These are phyloP conservation scores for Fusarium praegraminearum DNA, from an alignment of 2,329 filamentous ascomycete genomes.

Conservation along the genomic window DNA sequence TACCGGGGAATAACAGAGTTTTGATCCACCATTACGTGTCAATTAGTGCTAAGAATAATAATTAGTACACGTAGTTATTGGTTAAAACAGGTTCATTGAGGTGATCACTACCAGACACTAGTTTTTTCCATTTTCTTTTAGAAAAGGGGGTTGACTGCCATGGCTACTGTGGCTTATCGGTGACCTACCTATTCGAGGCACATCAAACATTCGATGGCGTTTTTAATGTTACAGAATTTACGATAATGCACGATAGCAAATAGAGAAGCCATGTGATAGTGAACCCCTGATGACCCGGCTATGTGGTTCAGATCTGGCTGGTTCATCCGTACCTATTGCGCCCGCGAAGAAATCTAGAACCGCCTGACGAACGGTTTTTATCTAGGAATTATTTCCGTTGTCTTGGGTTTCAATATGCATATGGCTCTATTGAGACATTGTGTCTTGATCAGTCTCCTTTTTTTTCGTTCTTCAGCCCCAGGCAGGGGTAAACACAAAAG, in stretches of 20 bases:
- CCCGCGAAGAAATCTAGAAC: neutral
- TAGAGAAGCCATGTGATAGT: neutral
- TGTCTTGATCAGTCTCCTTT: too few species aligned
- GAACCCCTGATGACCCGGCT: constrained; percentile 12
- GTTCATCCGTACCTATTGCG: constrained; percentile 5
- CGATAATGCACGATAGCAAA: neutral
- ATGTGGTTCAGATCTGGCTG: constrained; percentile 27
- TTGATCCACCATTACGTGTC: neutral
- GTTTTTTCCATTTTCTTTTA: neutral
- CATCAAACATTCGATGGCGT: neutral
- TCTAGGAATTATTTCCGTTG: neutral
- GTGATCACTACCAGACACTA: neutral
- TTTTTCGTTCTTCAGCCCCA: neutral
- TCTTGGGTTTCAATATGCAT: neutral
- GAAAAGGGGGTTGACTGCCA: neutral
- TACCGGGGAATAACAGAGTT: neutral
- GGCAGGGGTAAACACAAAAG: neutral
- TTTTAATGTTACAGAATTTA: neutral
- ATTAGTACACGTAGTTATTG: neutral
- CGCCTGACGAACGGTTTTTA: neutral
- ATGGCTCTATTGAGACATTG: too few species aligned
- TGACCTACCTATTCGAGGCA: constrained; percentile 2
- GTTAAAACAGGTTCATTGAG: neutral
- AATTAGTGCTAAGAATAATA: neutral
- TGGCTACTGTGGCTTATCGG: neutral